Conservation (phyloP, 2,329 filamentous ascomycete genomes). For the Clonostachys chloroleuca region DNA sequence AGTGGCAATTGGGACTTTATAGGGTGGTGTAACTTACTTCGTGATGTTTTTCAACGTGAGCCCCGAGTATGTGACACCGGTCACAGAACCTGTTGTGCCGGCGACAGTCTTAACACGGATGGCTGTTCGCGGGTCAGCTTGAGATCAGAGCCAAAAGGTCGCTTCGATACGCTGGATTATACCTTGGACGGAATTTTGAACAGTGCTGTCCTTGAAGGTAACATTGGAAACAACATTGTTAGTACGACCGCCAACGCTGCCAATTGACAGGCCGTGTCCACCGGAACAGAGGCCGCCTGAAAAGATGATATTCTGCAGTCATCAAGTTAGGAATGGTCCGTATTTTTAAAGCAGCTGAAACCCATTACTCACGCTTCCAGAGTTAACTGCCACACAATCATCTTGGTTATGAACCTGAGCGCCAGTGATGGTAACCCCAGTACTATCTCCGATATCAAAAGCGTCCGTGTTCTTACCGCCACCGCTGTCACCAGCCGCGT, state of each 20-base stretch:
- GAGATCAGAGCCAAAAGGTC: no score
- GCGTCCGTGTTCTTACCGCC: constrained; percentile 51
- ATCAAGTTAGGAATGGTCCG: no score
- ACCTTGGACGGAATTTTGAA: constrained; percentile 49
- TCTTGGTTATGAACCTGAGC: constrained; percentile 57
- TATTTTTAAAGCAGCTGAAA: no score
- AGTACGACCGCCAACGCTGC: constrained; percentile 38
- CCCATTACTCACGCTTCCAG: constrained; percentile 21
- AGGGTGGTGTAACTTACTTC: no score
- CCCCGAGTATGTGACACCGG: constrained; percentile 33
- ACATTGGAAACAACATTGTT: constrained; percentile 49
- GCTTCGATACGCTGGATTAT: no score
- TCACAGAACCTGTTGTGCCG: constrained; percentile 36
- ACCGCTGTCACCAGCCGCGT: constrained; percentile 25
- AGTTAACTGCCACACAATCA: constrained; percentile 56
- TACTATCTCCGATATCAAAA: constrained; percentile 49
- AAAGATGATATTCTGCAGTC: constrained; percentile 33
- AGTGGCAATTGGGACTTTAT: no score
- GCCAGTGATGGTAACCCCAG: constrained; percentile 42
- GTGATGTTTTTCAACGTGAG: constrained; percentile 35
- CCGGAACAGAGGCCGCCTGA: constrained; percentile 35
- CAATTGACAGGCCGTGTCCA: constrained; percentile 36
- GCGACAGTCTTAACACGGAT: constrained; percentile 45
- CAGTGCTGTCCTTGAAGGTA: constrained; percentile 40
- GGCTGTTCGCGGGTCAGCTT: background rate